Base-by-base conservation (phyloP, 2,329 filamentous ascomycete genomes). In the Aspergillus sp. region DNA sequence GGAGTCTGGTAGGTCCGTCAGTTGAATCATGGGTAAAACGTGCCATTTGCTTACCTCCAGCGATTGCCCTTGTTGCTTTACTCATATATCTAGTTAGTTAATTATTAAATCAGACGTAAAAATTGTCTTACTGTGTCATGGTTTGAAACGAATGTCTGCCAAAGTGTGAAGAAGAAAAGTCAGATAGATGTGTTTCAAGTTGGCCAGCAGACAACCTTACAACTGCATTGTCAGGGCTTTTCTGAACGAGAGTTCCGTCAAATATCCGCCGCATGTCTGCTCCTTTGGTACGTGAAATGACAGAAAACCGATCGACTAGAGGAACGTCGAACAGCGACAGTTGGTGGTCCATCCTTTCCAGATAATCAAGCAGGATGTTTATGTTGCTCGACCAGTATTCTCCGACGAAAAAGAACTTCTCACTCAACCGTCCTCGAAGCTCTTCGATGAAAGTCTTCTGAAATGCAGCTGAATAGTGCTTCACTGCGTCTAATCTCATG, bases 391-490 rank as follows among this genome's bases (percentile, higher is more conserved):
- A 81, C 87, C 87, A 90, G 69, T 87, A 90, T 66, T 91, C 88
- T 9, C 86, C 88, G 1, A 91, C 83, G 15, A 89, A 75, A 66
- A 90, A 87, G 71, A 86, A 85, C 14, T 82, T 74, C 12, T 79
- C 73, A 3, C 82, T 82, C 31, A 79, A 76, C 0, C 71, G 73
- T 44, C 77, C 75, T 66, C 83, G 82, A 58, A 90, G 73, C 46
- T 82, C 76, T 6, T 77, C 75, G 51, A 90, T 82, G 73, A 89
- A 89, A n/a, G 85, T 80, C 43, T 79, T 80, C 33, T 87, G 80
- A 67, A 91, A 91, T n/a, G 80, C 77, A 58, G 83, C 82, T 27
- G 84, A 87, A 72, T 87, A 90, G 73, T 91, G 89, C 73, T 90
- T 89, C 31, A 87, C 85, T 12, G 88, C 89, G 69, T 91, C 89